Evolutionary conservation across 1,284 basidiomycete species (phyloP).

Genomic region (Ceratobasidium sp.): DNA sequence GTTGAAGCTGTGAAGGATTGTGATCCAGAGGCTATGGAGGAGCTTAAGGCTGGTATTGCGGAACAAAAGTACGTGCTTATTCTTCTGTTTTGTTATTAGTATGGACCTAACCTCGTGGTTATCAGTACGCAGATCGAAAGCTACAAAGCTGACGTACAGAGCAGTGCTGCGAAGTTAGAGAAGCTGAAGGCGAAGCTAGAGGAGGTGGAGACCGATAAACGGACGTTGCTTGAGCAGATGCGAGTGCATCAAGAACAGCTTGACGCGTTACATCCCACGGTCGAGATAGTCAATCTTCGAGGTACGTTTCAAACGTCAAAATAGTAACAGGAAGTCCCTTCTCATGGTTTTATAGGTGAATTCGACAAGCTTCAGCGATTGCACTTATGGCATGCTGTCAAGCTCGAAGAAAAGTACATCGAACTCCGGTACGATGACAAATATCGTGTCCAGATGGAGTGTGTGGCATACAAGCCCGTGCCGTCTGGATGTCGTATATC

Average conservation of each 20-base stretch:
- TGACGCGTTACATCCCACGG: conserved; percentile 27
- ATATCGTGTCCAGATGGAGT: conserved; percentile 30
- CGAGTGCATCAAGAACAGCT: conserved; percentile 32
- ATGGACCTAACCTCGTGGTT: conserved; percentile 45
- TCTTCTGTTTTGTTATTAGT: no score
- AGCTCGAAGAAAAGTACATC: conserved; percentile 35
- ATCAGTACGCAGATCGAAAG: conserved; percentile 54
- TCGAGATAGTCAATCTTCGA: conserved; percentile 36
- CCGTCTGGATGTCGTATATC: conserved; percentile 33
- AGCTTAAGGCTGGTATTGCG: conserved; percentile 58
- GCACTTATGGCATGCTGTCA: conserved; percentile 35
- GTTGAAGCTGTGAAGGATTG: conserved; percentile 60
- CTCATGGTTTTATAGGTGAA: conserved; percentile 5
- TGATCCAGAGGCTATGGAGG: conserved; percentile 60
- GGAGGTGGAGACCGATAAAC: conserved; percentile 51
- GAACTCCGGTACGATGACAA: conserved; percentile 21
- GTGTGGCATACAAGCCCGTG: conserved; percentile 7
- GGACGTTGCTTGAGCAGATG: conserved; percentile 25
- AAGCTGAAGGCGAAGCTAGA: conserved; percentile 54
- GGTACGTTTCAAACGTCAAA: background rate
- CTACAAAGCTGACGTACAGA: conserved; percentile 54
- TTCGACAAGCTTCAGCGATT: conserved; percentile 32
- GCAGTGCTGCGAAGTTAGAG: conserved; percentile 53
- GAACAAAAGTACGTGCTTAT: conserved; percentile 57
- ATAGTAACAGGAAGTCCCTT: background rate